These are phyloP conservation scores for Cryptosporidium sp. DNA, from an alignment of 169 alveolate species.

Conservation along the genomic window DNA sequence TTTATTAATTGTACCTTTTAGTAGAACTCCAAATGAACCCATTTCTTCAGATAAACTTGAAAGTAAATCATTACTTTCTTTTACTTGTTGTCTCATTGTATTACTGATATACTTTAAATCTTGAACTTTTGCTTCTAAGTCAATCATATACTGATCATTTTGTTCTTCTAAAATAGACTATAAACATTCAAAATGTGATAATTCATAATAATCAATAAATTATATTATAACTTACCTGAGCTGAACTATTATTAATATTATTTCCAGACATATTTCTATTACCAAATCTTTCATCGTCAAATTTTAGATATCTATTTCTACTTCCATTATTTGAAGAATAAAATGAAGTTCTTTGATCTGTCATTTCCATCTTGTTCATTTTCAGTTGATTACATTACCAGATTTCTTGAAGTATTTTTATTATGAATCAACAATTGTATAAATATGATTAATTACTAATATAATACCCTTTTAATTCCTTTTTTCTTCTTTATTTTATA, in stretches of 20 bases:
- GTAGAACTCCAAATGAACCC: constrained; percentile 62
- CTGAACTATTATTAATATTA: neutral
- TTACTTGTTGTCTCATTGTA: constrained; percentile 66
- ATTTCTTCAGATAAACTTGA: constrained; percentile 64
- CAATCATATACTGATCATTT: constrained; percentile 72
- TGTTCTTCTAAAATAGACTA: constrained; percentile 71
- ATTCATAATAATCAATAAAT: neutral
- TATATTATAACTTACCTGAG: neutral
- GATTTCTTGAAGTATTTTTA: neutral
- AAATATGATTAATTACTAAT: neutral
- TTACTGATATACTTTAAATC: constrained; percentile 54
- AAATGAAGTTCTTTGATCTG: constrained; percentile 49
- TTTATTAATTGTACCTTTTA: constrained; percentile 56
- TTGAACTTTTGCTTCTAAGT: constrained; percentile 63
- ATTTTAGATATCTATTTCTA: constrained; percentile 40
- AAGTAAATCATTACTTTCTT: constrained; percentile 67
- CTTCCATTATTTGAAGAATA: constrained; percentile 44
- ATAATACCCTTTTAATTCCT: neutral
- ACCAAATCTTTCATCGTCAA: constrained; percentile 46
- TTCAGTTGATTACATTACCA: neutral
- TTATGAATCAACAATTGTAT: neutral
- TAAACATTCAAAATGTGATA: neutral
- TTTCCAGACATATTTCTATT: constrained; percentile 5
- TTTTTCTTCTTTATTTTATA: neutral
- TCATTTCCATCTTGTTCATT: constrained; percentile 58